Percentiles rank a stretch among this genome's conserved stretches.
These are phyloP conservation scores for Bauhinia variegata DNA, from an alignment of 306 rosid species.

Conservation along the genomic window DNA sequence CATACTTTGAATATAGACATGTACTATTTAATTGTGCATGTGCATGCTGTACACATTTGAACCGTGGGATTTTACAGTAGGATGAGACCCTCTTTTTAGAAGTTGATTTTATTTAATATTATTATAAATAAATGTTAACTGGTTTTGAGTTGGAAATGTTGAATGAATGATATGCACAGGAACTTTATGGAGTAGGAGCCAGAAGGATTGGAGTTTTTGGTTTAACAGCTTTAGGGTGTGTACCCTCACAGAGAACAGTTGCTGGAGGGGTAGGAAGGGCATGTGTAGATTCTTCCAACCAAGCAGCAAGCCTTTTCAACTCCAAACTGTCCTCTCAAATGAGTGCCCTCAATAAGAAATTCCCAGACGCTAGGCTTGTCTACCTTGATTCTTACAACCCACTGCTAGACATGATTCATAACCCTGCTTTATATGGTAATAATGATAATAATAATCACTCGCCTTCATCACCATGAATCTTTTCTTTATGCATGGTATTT, in stretches of 20 bases:
- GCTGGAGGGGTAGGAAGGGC: slow-evolving; percentile 48
- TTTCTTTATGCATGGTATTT: not conserved
- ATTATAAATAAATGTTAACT: not conserved
- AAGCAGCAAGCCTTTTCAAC: slow-evolving; percentile 67
- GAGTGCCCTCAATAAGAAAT: slow-evolving; percentile 29
- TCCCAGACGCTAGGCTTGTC: slow-evolving; percentile 58
- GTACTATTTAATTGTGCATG: slow-evolving; percentile 20
- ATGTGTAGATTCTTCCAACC: slow-evolving; percentile 53
- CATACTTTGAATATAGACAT: not conserved
- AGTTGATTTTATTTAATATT: not conserved
- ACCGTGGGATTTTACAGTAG: not conserved
- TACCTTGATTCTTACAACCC: slow-evolving; percentile 60
- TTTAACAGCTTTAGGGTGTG: slow-evolving; percentile 62
- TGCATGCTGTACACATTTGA: not conserved
- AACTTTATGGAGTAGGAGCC: slow-evolving; percentile 64
- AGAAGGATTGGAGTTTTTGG: slow-evolving; percentile 64
- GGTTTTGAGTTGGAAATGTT: not conserved
- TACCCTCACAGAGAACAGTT: slow-evolving; percentile 69
- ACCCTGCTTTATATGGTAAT: slow-evolving; percentile 61
- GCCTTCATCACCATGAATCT: not conserved
- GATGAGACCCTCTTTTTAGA: not conserved
- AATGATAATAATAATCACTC: too few species aligned
- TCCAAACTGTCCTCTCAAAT: slow-evolving; percentile 51
- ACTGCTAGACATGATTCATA: slow-evolving; percentile 45
- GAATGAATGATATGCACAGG: slow-evolving; percentile 46